Conservation (phyloP, 768 basidiomycete genomes). For the Leccinum truebloodii region DNA sequence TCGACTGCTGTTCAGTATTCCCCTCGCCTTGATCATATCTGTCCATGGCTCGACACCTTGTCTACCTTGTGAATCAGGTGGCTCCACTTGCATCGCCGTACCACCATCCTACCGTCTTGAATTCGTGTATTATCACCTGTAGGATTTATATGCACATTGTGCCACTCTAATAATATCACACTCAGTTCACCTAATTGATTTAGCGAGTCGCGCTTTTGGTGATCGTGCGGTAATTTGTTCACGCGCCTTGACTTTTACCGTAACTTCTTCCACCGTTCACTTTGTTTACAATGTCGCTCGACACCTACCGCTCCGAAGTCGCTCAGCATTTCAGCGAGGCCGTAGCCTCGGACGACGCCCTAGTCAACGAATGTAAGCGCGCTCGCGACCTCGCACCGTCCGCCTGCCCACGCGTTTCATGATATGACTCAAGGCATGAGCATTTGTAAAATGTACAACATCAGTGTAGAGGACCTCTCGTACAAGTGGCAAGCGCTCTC, state of each 20-base stretch:
- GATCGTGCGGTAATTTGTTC: background rate
- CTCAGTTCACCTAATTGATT: background rate
- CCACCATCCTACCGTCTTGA: constrained; percentile 25
- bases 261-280: too few species aligned
- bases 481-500: constrained; percentile 69
- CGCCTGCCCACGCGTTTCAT: constrained; percentile 16
- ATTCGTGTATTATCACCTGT: constrained; percentile 32
- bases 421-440: constrained; percentile 47
- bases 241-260: too few species aligned
- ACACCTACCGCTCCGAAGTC: constrained; percentile 22
- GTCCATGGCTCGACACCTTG: constrained; percentile 14
- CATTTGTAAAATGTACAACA: constrained; percentile 63
- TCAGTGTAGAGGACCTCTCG: constrained; percentile 51
- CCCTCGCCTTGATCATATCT: constrained; percentile 27
- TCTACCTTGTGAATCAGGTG: constrained; percentile 14
- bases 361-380: constrained; percentile 54
- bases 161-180: constrained; percentile 24
- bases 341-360: constrained; percentile 41
- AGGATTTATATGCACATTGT: constrained; percentile 23
- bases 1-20: constrained; percentile 22
- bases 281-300: constrained; percentile 25
- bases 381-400: constrained; percentile 1
- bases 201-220: constrained; percentile 16
- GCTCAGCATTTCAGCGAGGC: constrained; percentile 28
- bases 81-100: constrained; percentile 20